Conservation (phyloP, 2,329 filamentous ascomycete genomes). For the Venturiaceae sp. region DNA sequence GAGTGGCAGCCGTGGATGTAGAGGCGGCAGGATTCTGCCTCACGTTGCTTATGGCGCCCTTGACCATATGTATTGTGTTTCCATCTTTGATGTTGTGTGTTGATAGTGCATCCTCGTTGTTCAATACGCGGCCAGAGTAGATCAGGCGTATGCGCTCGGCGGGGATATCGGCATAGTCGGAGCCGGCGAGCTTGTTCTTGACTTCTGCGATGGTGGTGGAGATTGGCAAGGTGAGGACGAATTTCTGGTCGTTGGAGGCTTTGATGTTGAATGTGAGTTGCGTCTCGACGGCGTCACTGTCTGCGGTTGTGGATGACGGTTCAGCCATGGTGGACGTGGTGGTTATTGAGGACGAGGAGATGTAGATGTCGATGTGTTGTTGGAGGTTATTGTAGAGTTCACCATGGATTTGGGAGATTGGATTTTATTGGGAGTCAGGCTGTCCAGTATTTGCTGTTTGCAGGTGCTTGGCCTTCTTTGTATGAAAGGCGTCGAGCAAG, state of each 20-base stretch:
- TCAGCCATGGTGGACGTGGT: not conserved
- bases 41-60: slow-evolving; percentile 84
- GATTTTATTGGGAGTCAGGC: too few species aligned
- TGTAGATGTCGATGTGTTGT: too few species aligned
- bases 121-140: slow-evolving; percentile 94
- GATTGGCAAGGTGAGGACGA: slow-evolving; percentile 69
- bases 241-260: slow-evolving; percentile 83
- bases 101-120: slow-evolving; percentile 78
- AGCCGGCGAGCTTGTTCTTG: slow-evolving; percentile 74
- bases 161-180: slow-evolving; percentile 79
- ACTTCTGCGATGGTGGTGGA: slow-evolving; percentile 73
- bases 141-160: slow-evolving; percentile 87
- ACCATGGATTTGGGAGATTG: too few species aligned
- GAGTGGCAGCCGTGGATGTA: slow-evolving; percentile 23
- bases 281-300: slow-evolving; percentile 46
- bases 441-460: not conserved
- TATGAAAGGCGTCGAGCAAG: too few species aligned
- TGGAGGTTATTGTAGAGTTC: not conserved
- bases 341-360: not conserved
- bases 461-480: not conserved
- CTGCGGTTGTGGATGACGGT: not conserved
- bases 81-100: slow-evolving; percentile 67
- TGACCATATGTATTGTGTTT: slow-evolving; percentile 93
- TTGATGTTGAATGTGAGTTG: slow-evolving; percentile 96
- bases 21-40: slow-evolving; percentile 44